Base-by-base conservation (phyloP, 768 basidiomycete species). In the Cubamyces lactineus region DNA sequence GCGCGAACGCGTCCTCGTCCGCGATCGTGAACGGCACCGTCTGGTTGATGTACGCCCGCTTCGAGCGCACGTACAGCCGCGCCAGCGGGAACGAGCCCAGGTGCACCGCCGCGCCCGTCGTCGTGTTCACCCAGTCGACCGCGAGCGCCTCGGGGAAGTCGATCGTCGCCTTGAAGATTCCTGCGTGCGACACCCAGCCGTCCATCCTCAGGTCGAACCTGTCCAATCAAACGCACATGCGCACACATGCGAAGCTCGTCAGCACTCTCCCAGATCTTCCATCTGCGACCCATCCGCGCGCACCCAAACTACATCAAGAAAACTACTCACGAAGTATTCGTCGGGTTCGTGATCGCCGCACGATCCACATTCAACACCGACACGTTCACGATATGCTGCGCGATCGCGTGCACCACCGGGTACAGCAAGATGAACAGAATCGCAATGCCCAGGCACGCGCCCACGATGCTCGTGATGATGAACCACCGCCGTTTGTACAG, bases 381-480 rank as follows among this genome's bases (percentile, higher is more conserved):
- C 40, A 78, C 77, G 59, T 88, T 84, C 16, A 90, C 80, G 42
- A 90, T 82, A 43, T 85, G 78, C 64, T 88, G 87, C 19, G 83
- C 80, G 64, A 89, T 86, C 47, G 87, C 87, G 52, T 74, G 80
- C 58, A 90, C 77, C 57, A 90, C 85, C 6, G 88, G 88, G 71
- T 84, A 90, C 23, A 91, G 72, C 12, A 89, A 49, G 62, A 90
- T 82, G 73, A 90, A 91, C 19, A 90, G 72, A 40, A 89, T 70
- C 16, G 80, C 85, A 55, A 91, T 87, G 39, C 76, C 83, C 16
- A 89, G 67, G 5, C 82, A 79, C 17, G 79, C 72, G 3, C 78
- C 67, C 28, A 88, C 77, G 62, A 84, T 69, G 54, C 78, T 77
- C 28, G 81, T 78, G 62, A 88, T 80, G 61, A 89, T 85, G 76